phyloP scores from a whole-genome alignment of 139 green algal species.

The Chlamydomonas sphaeroides region DNA sequence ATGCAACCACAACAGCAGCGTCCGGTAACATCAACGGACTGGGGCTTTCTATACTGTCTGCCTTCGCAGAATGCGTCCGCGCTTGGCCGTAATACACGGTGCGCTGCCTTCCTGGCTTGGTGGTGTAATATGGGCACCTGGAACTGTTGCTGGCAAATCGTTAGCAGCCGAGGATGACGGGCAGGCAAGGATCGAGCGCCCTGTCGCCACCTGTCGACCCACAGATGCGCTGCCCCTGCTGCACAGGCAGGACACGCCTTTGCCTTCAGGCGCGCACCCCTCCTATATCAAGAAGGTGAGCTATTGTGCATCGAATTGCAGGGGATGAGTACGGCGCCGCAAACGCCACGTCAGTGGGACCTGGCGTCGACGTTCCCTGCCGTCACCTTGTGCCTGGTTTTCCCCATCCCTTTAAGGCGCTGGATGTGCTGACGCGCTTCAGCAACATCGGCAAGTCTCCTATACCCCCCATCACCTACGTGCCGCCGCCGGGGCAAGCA shows the following conservation, averaged over 20 bases:
- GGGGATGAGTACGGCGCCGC: too few species aligned
- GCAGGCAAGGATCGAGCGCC: too few species aligned
- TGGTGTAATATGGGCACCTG: neutral
- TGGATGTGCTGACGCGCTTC: constrained; percentile 10
- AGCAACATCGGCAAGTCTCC: neutral
- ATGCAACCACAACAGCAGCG: neutral
- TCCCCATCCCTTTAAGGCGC: neutral
- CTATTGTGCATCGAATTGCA: neutral
- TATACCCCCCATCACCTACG: constrained; percentile 19
- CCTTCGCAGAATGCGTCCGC: neutral
- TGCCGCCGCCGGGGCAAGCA: neutral
- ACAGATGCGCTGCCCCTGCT: neutral
- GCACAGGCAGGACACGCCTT: neutral
- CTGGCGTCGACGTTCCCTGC: neutral
- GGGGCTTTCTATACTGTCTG: constrained; percentile 27
- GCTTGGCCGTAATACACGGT: neutral
- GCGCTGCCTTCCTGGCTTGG: neutral
- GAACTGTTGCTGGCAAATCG: too few species aligned
- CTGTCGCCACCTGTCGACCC: neutral
- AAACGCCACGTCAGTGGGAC: too few species aligned
- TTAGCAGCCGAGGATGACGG: neutral
- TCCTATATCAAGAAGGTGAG: constrained; percentile 11
- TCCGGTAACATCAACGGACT: neutral
- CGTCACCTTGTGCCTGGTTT: neutral
- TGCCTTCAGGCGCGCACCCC: neutral